Evolutionary conservation across 2,329 filamentous ascomycete species (phyloP).

Genomic region (Neonectria ditissima): DNA sequence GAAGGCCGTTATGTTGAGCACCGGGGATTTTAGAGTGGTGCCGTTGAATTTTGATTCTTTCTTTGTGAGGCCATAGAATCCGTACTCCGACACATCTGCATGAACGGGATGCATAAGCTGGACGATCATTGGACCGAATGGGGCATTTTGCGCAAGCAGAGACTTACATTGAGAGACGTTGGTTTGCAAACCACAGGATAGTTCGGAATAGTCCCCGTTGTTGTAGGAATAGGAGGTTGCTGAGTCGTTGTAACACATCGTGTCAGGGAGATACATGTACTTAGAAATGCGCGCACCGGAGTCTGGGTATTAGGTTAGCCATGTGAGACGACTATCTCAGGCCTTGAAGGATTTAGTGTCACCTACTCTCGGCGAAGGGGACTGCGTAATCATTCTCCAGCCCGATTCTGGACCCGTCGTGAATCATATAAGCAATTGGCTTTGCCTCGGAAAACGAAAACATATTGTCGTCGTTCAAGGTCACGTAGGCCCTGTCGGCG

Average conservation of each 20-base stretch:
- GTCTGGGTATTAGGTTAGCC: background rate
- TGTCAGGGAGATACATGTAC: background rate
- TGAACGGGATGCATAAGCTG: background rate
- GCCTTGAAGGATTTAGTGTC: background rate
- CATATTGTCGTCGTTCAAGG: fast-evolving
- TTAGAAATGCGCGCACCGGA: background rate
- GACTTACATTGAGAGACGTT: background rate
- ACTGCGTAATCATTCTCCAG: background rate
- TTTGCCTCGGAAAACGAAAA: fast-evolving
- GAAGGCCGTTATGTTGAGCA: conserved; percentile 11
- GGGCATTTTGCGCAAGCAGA: background rate
- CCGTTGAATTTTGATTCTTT: background rate
- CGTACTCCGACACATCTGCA: conserved; percentile 8
- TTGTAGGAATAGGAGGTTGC: background rate
- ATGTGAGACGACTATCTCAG: background rate
- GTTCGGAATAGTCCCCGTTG: background rate
- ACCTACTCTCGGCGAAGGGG: background rate
- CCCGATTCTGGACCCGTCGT: conserved; percentile 1
- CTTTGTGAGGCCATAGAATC: background rate
- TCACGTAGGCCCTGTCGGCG: conserved; percentile 9
- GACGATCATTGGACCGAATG: background rate
- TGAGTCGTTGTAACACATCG: background rate
- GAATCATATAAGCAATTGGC: conserved; percentile 3
- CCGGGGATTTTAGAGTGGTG: background rate
- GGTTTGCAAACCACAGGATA: background rate